Base-by-base conservation (phyloP, 371 early-diverging fungal species). In the Mucor plumbeus region DNA sequence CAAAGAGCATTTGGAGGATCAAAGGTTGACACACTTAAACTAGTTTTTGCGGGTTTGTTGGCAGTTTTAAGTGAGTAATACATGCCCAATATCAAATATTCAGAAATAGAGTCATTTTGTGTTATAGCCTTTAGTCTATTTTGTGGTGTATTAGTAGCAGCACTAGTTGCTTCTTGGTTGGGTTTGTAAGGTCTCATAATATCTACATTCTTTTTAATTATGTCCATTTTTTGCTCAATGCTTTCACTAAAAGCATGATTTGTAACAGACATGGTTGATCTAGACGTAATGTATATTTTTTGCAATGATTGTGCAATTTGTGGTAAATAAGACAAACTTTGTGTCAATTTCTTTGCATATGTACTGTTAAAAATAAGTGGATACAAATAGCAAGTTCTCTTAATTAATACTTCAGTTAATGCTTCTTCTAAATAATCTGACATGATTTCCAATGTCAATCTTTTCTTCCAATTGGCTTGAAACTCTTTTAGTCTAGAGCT, bases 291-390 rank as follows among this genome's bases (percentile, higher is more conserved):
- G 17, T 40, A 40, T 5, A 63, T 59, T 35, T 68, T 63, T 33
- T 63, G 53, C 21, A 69, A 33, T 34, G 69, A 64, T 17, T 64
- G 64, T 0, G 69, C 43, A 19, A 69, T 69, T 36, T 41, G 43
- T 1, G 69, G 69, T 44, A 69, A 44, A 55, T 64, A 60, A 1
- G 69, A 19, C 19, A 60, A 35, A 8, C 21, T 60, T 50, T 35
- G 54, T 0, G 59, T 21, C 31, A 64, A 0, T 36, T 38, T 63
- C 69, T 60, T 68, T 6, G 57, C 63, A 63, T 68, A 69, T 7
- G 15, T 10, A 44, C 34, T 41, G 15, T 53, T 58, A 31, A 73
- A 73, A 5, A 73, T 65, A 1, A 73, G 63, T 8, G 69, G 69
- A 48, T 69, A 73, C 5, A 26, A 9, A 26, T 38, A 9, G 36